A percentile compares a stretch with the other conserved stretches of the same genome.
phyloP scores from a whole-genome alignment of 768 basidiomycete species.

The Mycena haematopus region DNA sequence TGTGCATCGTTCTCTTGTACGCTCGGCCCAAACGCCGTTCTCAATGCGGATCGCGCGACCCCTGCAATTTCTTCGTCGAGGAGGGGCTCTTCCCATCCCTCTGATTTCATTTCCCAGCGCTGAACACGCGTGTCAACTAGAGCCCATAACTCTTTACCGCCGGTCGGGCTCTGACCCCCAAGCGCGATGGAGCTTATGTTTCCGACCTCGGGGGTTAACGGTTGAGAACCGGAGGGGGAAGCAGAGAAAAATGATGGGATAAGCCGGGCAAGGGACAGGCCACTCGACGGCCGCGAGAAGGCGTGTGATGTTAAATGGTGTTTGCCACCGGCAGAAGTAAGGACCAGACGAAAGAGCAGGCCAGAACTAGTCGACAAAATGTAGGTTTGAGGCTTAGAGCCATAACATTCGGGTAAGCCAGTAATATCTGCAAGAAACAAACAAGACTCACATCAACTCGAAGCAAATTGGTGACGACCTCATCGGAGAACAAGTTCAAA shows the following conservation, averaged over 20 bases:
- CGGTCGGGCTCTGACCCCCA: conserved; percentile 47
- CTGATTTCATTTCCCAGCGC: conserved; percentile 70
- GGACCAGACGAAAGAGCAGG: conserved; percentile 64
- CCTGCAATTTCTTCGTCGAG: conserved; percentile 62
- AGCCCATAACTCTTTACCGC: conserved; percentile 68
- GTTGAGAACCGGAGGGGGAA: conserved; percentile 48
- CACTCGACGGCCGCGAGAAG: conserved; percentile 63
- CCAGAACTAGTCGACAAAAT: conserved; percentile 74
- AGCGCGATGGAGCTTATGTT: conserved; percentile 72
- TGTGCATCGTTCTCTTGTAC: conserved; percentile 49
- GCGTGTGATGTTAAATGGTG: conserved; percentile 61
- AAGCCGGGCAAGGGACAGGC: conserved; percentile 51
- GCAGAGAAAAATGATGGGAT: conserved; percentile 49
- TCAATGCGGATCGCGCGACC: conserved; percentile 54
- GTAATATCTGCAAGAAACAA: conserved; percentile 16
- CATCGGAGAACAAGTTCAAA: conserved; percentile 57
- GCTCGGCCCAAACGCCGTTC: conserved; percentile 45
- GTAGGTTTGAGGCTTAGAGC: conserved; percentile 64
- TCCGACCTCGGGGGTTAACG: conserved; percentile 53
- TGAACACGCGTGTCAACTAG: conserved; percentile 72
- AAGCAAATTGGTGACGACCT: conserved; percentile 70
- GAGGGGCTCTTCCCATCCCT: conserved; percentile 73
- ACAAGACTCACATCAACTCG: conserved; percentile 62
- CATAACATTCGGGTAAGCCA: conserved; percentile 11
- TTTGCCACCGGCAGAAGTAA: conserved; percentile 74